Conservation (phyloP, 345 rosid genomes). For the Citrus reticulata region DNA sequence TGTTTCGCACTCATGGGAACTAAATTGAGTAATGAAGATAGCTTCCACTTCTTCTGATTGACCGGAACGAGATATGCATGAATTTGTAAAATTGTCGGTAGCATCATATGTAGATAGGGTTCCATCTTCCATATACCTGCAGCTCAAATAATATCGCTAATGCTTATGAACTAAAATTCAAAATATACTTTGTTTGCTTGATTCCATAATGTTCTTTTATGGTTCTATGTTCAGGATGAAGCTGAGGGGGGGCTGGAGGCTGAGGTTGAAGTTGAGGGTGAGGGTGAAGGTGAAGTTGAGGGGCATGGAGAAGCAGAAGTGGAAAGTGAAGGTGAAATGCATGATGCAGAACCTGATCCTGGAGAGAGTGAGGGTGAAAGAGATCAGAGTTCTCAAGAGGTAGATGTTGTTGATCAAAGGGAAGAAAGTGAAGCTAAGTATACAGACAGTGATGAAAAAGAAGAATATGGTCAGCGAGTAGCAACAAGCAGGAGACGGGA, state of each 20-base stretch:
- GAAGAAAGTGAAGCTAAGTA: constrained; percentile 77
- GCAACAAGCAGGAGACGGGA: constrained; percentile 57
- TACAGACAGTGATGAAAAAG: constrained; percentile 66
- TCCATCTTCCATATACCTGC: background rate
- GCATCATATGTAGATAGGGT: background rate
- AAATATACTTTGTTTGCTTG: background rate
- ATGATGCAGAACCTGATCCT: constrained; percentile 65
- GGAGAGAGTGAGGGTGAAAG: constrained; percentile 95
- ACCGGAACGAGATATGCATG: background rate
- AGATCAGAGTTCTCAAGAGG: constrained; percentile 78
- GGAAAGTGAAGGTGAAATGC: constrained; percentile 71
- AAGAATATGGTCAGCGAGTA: constrained; percentile 61
- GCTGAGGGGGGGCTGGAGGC: constrained; percentile 72
- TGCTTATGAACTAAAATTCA: background rate
- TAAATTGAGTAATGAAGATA: no score
- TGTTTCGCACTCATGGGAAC: background rate
- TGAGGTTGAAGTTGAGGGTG: constrained; percentile 49
- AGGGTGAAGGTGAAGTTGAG: constrained; percentile 53
- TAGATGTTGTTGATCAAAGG: constrained; percentile 53
- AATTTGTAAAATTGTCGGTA: background rate
- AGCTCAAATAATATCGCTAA: background rate
- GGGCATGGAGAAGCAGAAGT: constrained; percentile 60
- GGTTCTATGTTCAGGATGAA: constrained; percentile 51
- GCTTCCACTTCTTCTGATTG: background rate
- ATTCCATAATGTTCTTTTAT: background rate